A percentile compares a stretch with the other conserved stretches of the same genome.
Evolutionary conservation across 148 eudicot genomes (phyloP).

Genomic region (Persicaria maculosa): DNA sequence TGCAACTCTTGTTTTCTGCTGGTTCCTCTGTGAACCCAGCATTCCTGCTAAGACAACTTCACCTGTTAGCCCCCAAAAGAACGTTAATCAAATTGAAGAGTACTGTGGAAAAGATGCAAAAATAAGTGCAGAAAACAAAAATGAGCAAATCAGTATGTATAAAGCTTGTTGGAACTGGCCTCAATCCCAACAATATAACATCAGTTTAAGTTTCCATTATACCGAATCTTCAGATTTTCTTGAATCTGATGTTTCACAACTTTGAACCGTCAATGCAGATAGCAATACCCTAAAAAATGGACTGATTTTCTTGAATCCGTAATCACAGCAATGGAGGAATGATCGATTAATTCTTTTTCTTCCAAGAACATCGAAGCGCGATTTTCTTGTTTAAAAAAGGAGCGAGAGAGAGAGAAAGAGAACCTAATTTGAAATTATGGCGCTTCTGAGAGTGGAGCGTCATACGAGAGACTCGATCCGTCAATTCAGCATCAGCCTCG

Average conservation of each 20-base stretch:
- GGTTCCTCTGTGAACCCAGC: constrained; percentile 53
- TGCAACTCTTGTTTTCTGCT: constrained; percentile 56
- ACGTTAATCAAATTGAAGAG: neutral
- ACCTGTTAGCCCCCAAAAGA: constrained; percentile 21
- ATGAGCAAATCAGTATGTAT: neutral
- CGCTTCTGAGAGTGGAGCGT: constrained; percentile 15
- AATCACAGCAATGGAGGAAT: neutral
- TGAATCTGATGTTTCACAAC: neutral
- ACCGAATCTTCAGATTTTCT: neutral
- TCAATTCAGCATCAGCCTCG: neutral
- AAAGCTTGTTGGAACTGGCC: neutral
- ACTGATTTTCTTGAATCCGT: neutral
- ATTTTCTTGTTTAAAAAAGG: neutral
- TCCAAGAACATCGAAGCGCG: neutral
- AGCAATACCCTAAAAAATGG: neutral
- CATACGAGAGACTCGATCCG: constrained; percentile 15
- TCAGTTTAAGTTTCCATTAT: neutral
- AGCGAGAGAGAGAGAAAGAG: neutral
- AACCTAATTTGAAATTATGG: constrained; percentile 16
- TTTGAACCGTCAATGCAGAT: neutral
- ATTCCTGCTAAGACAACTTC: constrained; percentile 31
- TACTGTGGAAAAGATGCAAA: neutral
- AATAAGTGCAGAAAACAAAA: neutral
- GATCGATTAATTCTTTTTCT: neutral
- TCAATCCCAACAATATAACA: neutral